Conservation (phyloP, 1,139 yeast species). For the Pichia sp. region DNA sequence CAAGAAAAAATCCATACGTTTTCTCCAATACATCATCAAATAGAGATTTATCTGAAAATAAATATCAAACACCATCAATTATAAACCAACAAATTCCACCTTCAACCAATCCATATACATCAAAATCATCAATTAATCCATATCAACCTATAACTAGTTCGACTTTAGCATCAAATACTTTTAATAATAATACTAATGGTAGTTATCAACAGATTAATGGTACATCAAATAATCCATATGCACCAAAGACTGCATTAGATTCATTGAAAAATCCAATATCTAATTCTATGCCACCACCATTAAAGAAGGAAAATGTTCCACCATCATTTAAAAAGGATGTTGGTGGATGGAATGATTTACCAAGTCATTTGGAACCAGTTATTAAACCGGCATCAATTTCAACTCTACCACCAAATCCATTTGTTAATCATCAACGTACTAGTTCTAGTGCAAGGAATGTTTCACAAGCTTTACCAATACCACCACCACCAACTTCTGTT, state of each 20-base stretch:
- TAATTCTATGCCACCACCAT: slow-evolving; percentile 20
- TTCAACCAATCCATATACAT: not conserved
- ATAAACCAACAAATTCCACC: not conserved
- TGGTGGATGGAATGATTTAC: slow-evolving; percentile 94
- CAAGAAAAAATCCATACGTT: slow-evolving; percentile 1
- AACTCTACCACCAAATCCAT: slow-evolving; percentile 7
- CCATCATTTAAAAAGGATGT: slow-evolving; percentile 48
- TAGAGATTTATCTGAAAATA: too few relatives aligned
- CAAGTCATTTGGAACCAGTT: slow-evolving; percentile 48
- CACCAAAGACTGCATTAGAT: slow-evolving; percentile 29
- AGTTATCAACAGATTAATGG: too few relatives aligned
- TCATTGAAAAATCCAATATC: slow-evolving; percentile 23
- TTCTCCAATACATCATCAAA: not conserved
- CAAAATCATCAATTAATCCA: not conserved
- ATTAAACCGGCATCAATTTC: slow-evolving; percentile 21
- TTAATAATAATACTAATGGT: too few relatives aligned
- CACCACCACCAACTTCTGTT: slow-evolving; percentile 23
- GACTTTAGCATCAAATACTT: too few relatives aligned
- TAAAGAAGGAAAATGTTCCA: slow-evolving; percentile 24
- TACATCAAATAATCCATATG: slow-evolving; percentile 23
- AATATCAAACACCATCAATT: not conserved
- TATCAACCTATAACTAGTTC: not conserved
- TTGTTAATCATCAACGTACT: not conserved
- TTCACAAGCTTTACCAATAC: slow-evolving; percentile 24
- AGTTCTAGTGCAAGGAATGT: slow-evolving; percentile 18